Evolutionary conservation across 768 basidiomycete species (phyloP), one percentile per base, ranked within the genome.

Genomic region (Xerocomellus intermedius): DNA sequence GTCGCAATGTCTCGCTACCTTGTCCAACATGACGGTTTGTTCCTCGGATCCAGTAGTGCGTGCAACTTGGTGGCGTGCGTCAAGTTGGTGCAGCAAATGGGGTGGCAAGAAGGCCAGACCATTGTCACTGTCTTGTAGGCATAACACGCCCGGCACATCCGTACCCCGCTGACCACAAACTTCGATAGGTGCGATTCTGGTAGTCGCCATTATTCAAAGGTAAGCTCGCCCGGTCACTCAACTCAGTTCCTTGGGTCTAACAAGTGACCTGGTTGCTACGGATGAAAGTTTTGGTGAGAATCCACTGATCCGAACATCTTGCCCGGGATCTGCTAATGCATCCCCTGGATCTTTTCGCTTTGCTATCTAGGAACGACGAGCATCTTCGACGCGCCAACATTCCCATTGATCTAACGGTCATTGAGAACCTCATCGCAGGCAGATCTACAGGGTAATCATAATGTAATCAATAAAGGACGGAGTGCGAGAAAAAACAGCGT

Each of bases 1-100:
- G 92, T 98, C 44, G 84, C 89, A 8, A 98, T 98, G 96, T 89
- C 94, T 2, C 85, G 95, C 10, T 94, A 94, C 68, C 81, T 99
- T 19, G 93, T 97, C 5, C 77, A 87, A 47, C 77, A 91, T 52
- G 96, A 98, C 60, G 97, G 97, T 0, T 76, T 99, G 26, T 98
- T 95, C 74, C 77, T 98, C 28, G 97, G 97, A 14, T 98, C 95
- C 0, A 96, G 93, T 56, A 95, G 92, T 64, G 96, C 97, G 0
- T 95, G 94, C 68, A 99, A 98, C 66, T 79, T 99, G 37, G 83
- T 97, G n/a, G 91, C 96, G 2, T 93, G 91, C 61, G 80, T 97
- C 43, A 87, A 89, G 63, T 75, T 95, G 16, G 85, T 81, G 3
- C 85, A 84, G 62, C 82, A 82, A 65, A 78, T 83, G 77, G 81